Evolutionary conservation across 495 filamentous ascomycete species (phyloP), one percentile per base, ranked within the genome.

Genomic region (Cudoniella acicularis): DNA sequence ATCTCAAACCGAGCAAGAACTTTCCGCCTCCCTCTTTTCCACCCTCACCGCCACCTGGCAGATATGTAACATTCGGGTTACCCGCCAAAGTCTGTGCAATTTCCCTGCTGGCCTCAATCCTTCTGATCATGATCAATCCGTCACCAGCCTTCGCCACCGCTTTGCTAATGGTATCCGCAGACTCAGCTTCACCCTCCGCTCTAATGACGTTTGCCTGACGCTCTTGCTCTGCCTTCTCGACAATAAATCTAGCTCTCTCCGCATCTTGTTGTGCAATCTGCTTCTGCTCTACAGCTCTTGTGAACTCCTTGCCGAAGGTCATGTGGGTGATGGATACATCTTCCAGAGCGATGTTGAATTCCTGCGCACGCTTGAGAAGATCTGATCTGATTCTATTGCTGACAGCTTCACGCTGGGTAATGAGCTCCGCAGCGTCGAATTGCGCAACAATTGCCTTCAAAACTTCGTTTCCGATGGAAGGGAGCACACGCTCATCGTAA

Each of bases 271-370:
- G 94, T 23, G 94, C 94, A 73, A 99, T 99, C 81, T 99, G 94
- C 83, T 99, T 99, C 82, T 99, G 95, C 79, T 99, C 94, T 67
- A 99, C 94, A 60, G 94, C 94, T 62, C 85, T 84, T 58, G 94
- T 99, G 86, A 99, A 99, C 77, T 99, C 94, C 78, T 91, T 92
- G 56, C 94, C 94, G 75, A 99, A 99, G 54, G 94, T 98, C 94
- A 99, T 98, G 84, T 99, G 94, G 43, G 94, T 99, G 80, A 99
- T 99, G 66, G 90, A 95, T 57, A 99, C 94, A 68, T 99, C 94
- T 75, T 99, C 94, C 43, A 99, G 89, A 27, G 90, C 89, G 73
- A 99, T 99, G 80, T 99, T 97, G 85, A 99, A 99, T 73, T 99
- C 95, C 50, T 84, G 70, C n/a, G 94, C 94, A 52, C 94, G 92